Base-by-base conservation (phyloP, 805 yeast genomes). In the Myxozyma monticola region DNA sequence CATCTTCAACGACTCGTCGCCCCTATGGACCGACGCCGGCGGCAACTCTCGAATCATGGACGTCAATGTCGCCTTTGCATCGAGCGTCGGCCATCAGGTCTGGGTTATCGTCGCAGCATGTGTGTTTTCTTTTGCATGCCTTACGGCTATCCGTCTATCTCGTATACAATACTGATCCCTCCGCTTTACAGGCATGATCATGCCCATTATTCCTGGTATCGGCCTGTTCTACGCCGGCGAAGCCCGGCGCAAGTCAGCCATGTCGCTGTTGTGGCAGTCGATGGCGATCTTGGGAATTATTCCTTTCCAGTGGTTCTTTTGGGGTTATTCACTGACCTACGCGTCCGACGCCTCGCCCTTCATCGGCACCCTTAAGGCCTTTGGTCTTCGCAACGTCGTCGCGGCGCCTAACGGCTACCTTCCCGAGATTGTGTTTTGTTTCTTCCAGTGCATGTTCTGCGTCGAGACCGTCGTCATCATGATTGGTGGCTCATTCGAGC, bases 401-500 rank as follows among this genome's bases (percentile, higher is more conserved):
- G 97, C 95, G 57, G 86, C 84, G 9, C 91, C 91, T 24, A 55
- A 79, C 2, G 62, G 85, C 1, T 51, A 74, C 7, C 75, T 91
- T 14, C 99, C 99, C 14, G 97, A 90, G 66, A 83, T 90, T 49
- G 76, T 91, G 52, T 91, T 84, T 72, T 84, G 91, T 65, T 83
- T 87, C 57, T 93, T 83, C 80, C 98, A 91, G 72, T 95, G 96
- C 65, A 88, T 88, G 96, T 93, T 93, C 65, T 97, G 98, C 40
- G 81, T 85, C 68, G 85, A 85, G 41, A 89, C 98, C 22, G 96
- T 95, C 54, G 84, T 87, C 65, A 78, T 93, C 71, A 84, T 91
- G 95, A 78, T 90, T 38, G 99, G 99, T 69, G 99, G 96, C 70
- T 96, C 96, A 41, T 88, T 95, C 70, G 99, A 93, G 73, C 83